Conservation (phyloP, 2,329 filamentous ascomycete genomes). For the Alternaria triticimaculans region DNA sequence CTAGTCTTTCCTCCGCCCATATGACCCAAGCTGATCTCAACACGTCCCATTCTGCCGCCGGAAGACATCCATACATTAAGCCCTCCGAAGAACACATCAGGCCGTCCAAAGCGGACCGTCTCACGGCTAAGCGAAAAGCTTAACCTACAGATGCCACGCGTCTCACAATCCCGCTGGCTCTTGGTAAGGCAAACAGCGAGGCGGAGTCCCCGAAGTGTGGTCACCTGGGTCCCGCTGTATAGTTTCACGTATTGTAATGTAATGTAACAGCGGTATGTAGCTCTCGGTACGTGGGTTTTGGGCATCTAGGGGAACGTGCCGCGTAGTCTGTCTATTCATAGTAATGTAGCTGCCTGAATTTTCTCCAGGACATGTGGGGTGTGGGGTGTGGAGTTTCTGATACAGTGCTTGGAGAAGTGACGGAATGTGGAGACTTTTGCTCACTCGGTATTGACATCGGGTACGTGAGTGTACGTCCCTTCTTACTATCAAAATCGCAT, state of each 20-base stretch:
- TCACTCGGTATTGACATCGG: neutral
- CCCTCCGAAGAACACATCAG: neutral
- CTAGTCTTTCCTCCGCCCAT: neutral
- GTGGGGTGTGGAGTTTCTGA: neutral
- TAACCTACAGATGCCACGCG: neutral
- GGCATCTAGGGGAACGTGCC: neutral
- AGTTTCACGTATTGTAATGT: neutral
- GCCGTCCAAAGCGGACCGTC: neutral
- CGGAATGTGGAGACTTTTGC: neutral
- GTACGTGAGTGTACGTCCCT: neutral
- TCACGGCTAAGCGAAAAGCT: slow-evolving; percentile 10
- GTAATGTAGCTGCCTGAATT: neutral
- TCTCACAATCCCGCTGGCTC: neutral
- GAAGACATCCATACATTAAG: neutral
- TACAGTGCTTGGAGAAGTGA: neutral
- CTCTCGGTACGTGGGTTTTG: neutral
- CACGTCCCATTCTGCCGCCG: neutral
- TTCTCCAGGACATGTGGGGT: neutral
- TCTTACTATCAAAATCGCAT: neutral
- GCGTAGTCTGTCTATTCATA: neutral
- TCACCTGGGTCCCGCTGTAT: neutral
- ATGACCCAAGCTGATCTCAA: neutral
- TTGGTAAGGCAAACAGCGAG: slow-evolving; percentile 17
- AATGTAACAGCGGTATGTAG: neutral
- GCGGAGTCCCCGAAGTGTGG: slow-evolving; percentile 1